Percentiles rank a stretch among this genome's conserved stretches.
These are phyloP conservation scores for Casuarina equisetifolia DNA, from an alignment of 306 rosid species.

Conservation along the genomic window DNA sequence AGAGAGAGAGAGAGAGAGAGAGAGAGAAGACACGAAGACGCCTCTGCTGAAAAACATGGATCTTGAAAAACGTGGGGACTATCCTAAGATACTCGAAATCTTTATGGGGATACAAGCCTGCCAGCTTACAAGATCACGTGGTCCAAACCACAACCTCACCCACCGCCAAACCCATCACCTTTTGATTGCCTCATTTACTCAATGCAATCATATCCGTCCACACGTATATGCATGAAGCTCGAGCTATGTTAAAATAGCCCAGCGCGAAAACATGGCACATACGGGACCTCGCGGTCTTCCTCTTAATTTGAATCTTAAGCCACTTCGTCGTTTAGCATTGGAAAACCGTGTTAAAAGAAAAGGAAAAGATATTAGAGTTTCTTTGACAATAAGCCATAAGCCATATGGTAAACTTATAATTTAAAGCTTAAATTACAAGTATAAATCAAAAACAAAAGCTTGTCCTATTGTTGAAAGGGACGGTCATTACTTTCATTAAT, in stretches of 20 bases:
- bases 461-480: too few relatives aligned
- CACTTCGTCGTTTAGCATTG: too few relatives aligned
- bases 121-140: constrained; percentile 46
- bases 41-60: neutral
- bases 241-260: neutral
- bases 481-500: too few relatives aligned
- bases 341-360: too few relatives aligned
- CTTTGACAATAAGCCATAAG: too few relatives aligned
- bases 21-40: neutral
- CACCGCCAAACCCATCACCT: constrained; percentile 24
- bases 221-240: constrained; percentile 22
- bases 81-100: constrained; percentile 61
- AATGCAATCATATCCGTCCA: constrained; percentile 3
- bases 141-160: constrained; percentile 32
- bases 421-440: too few relatives aligned
- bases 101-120: constrained; percentile 57
- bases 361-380: too few relatives aligned
- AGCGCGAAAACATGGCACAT: neutral
- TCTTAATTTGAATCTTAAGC: too few relatives aligned
- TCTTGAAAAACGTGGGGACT: constrained; percentile 34
- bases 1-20: neutral
- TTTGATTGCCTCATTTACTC: constrained; percentile 2
- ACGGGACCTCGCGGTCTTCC: neutral
- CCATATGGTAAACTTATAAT: too few relatives aligned
- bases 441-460: too few relatives aligned